A percentile compares a stretch with the other conserved stretches of the same genome.
phyloP scores from a whole-genome alignment of 164 flowering plant species.

The Magnolia changhungtana region DNA sequence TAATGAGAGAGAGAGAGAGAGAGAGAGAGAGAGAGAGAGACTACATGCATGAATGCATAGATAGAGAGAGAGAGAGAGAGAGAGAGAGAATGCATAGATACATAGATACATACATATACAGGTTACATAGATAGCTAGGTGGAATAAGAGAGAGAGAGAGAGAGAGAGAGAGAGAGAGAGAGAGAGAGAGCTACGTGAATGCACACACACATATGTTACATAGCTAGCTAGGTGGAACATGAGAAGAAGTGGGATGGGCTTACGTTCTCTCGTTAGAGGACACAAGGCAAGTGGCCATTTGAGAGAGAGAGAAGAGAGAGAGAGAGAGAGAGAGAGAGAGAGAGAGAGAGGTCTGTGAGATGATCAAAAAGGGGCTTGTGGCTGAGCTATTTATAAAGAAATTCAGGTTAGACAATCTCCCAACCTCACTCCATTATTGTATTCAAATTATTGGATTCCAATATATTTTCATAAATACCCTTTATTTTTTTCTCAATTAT shows the following conservation, averaged over 20 bases:
- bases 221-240: background rate
- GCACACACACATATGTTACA: background rate
- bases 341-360: background rate
- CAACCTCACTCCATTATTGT: conserved; percentile 1
- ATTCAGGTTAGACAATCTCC: background rate
- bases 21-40: conserved; percentile 3
- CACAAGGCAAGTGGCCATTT: conserved; percentile 14
- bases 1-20: background rate
- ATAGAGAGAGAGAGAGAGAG: background rate
- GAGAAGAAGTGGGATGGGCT: background rate
- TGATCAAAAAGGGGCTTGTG: background rate
- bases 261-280: conserved; percentile 14
- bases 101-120: background rate
- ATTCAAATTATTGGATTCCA: background rate
- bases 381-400: background rate
- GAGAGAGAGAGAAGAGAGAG: background rate
- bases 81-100: background rate
- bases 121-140: background rate
- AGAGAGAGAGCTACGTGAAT: too few species aligned
- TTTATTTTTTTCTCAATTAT: background rate
- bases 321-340: background rate
- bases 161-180: too few species aligned
- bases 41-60: background rate
- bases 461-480: background rate
- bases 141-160: background rate